Conservation (phyloP, 192 early-diverging fungal species). For the Rhizophagus sp. region DNA sequence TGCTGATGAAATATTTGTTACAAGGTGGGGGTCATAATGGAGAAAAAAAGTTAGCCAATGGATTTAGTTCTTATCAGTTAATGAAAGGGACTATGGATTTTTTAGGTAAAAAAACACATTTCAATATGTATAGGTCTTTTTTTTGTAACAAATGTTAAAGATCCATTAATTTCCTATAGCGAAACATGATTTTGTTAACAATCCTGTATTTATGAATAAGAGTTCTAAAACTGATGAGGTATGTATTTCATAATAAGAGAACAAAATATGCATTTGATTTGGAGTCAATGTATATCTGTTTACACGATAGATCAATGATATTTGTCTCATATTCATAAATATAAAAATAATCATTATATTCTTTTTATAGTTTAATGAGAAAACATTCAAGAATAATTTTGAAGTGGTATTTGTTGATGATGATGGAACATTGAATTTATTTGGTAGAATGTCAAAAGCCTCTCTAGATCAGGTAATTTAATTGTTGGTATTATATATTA, state of each 20-base stretch:
- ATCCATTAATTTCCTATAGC: slow-evolving; percentile 35
- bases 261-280: too few relatives aligned
- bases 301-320: too few relatives aligned
- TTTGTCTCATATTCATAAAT: too few relatives aligned
- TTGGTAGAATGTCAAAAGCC: slow-evolving; percentile 64
- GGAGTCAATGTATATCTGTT: too few relatives aligned
- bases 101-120: slow-evolving; percentile 44
- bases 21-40: slow-evolving; percentile 56
- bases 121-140: neutral
- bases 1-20: slow-evolving; percentile 89
- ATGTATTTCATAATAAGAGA: slow-evolving; percentile 3
- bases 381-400: slow-evolving; percentile 62
- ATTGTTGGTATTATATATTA: slow-evolving; percentile 39
- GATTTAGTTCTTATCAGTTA: slow-evolving; percentile 85
- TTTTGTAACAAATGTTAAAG: neutral
- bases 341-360: neutral
- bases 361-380: slow-evolving; percentile 57
- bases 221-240: slow-evolving; percentile 54
- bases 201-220: slow-evolving; percentile 73
- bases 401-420: slow-evolving; percentile 88
- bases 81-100: slow-evolving; percentile 85
- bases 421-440: slow-evolving; percentile 81
- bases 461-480: slow-evolving; percentile 62
- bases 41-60: slow-evolving; percentile 62
- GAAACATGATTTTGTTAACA: slow-evolving; percentile 63